These are phyloP conservation scores for Stephanodiscus triporus DNA, from an alignment of 108 stramenopile genomes.

Conservation along the genomic window DNA sequence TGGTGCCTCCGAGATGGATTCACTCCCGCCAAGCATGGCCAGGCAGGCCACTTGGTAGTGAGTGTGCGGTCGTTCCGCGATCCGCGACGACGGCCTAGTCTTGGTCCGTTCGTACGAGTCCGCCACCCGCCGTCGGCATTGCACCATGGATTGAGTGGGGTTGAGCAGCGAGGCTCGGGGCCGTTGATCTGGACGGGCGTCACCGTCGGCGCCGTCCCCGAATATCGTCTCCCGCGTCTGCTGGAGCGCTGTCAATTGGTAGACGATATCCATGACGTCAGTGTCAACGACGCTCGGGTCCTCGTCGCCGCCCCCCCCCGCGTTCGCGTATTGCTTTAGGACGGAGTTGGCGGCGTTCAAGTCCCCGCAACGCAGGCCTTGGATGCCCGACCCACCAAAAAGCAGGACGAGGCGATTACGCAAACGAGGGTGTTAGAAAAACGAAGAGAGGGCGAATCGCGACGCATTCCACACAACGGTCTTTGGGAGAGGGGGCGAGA, in stretches of 20 bases:
- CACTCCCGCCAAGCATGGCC: constrained; percentile 45
- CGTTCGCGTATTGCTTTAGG: constrained; percentile 10
- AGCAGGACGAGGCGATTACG: background rate
- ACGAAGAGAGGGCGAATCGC: too few species aligned
- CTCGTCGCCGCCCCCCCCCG: background rate
- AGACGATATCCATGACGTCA: constrained; percentile 26
- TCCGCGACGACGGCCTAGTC: constrained; percentile 5
- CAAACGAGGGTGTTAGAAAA: background rate
- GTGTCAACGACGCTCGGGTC: constrained; percentile 27
- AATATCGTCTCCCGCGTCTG: constrained; percentile 34
- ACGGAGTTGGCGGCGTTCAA: constrained; percentile 11
- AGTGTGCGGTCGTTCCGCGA: background rate
- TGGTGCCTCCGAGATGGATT: constrained; percentile 45
- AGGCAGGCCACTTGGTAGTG: constrained; percentile 38
- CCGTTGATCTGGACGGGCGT: background rate
- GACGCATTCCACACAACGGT: too few species aligned
- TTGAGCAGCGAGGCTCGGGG: constrained; percentile 14
- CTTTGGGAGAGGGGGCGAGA: background rate
- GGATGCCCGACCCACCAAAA: background rate
- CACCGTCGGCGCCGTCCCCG: constrained; percentile 10
- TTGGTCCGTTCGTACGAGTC: constrained; percentile 49
- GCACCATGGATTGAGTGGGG: constrained; percentile 26
- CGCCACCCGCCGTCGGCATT: constrained; percentile 28
- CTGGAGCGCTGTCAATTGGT: constrained; percentile 28
- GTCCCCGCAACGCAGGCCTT: constrained; percentile 18